A percentile compares a stretch with the other conserved stretches of the same genome.
phyloP scores from a whole-genome alignment of 1,284 basidiomycete species.

The Peniophora sp. region DNA sequence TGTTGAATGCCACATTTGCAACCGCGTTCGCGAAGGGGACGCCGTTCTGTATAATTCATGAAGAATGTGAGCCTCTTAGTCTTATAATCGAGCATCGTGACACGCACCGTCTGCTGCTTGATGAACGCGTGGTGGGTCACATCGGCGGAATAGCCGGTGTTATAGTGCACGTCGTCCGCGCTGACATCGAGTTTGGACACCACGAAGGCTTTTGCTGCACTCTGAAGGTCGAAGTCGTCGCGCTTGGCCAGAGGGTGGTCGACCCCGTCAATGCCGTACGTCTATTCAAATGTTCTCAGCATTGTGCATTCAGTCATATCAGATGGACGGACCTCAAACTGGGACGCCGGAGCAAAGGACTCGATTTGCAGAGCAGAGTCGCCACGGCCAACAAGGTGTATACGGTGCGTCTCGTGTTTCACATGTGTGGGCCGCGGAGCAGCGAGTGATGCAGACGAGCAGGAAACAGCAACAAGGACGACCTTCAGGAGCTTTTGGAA shows the following conservation, averaged over 20 bases:
- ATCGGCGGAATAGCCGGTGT: constrained; percentile 21
- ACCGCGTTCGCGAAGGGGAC: constrained; percentile 37
- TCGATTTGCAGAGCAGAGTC: constrained; percentile 23
- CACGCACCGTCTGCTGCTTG: constrained; percentile 27
- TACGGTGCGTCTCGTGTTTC: constrained; percentile 33
- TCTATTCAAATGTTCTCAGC: constrained; percentile 17
- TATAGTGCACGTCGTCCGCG: constrained; percentile 16
- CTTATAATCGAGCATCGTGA: not conserved
- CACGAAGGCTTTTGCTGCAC: constrained; percentile 22
- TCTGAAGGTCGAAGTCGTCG: constrained; percentile 18
- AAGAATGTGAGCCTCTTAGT: not conserved
- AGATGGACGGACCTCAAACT: constrained; percentile 27
- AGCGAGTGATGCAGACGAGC: constrained; percentile 18
- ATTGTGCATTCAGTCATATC: not conserved
- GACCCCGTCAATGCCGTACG: constrained; percentile 30
- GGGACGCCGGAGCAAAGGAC: constrained; percentile 34
- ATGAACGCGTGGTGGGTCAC: constrained; percentile 28
- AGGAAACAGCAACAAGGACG: constrained; percentile 20
- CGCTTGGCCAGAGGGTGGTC: constrained; percentile 25
- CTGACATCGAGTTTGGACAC: constrained; percentile 18
- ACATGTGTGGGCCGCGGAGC: constrained; percentile 18
- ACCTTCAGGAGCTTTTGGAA: constrained; percentile 21
- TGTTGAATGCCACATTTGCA: constrained; percentile 35
- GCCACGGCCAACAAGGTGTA: constrained; percentile 21
- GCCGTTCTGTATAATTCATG: constrained; percentile 22